These are phyloP conservation scores for Metschnikowia henanensis DNA, from an alignment of 805 yeast genomes.

Conservation along the genomic window DNA sequence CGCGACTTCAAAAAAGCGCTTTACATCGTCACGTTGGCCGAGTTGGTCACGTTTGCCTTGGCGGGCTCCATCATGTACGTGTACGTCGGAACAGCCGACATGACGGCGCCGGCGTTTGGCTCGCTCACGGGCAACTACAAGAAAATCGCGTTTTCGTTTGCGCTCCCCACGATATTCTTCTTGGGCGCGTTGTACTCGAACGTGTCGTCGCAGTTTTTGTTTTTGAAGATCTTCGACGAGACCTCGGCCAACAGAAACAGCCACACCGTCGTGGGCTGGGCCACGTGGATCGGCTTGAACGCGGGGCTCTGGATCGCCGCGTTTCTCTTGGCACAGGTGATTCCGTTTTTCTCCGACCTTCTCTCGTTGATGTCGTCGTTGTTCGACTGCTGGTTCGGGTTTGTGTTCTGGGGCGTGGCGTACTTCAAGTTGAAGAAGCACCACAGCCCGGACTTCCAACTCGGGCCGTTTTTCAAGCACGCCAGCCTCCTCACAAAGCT, in stretches of 20 bases:
- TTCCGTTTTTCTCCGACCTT: constrained; percentile 62
- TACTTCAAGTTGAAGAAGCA: constrained; percentile 44
- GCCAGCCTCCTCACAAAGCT: constrained; percentile 33
- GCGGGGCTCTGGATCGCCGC: constrained; percentile 50
- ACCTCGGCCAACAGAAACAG: constrained; percentile 43
- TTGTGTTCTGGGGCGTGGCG: constrained; percentile 63
- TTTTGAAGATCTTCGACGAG: constrained; percentile 44
- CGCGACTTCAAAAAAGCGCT: constrained; percentile 58
- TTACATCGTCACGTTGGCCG: constrained; percentile 49
- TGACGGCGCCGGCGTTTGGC: constrained; percentile 62
- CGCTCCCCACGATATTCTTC: constrained; percentile 57
- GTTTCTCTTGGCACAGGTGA: constrained; percentile 60
- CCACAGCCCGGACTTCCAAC: constrained; percentile 16
- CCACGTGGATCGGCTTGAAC: constrained; percentile 48
- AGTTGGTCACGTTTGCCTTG: constrained; percentile 48
- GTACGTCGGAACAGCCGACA: constrained; percentile 53
- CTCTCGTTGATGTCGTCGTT: constrained; percentile 59
- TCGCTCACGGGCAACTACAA: constrained; percentile 47
- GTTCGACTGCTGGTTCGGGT: constrained; percentile 67
- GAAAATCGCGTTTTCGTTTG: constrained; percentile 59
- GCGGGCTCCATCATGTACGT: constrained; percentile 62
- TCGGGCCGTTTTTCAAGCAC: constrained; percentile 25
- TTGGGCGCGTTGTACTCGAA: constrained; percentile 56
- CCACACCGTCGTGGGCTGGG: constrained; percentile 55
- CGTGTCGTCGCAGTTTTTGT: constrained; percentile 53